Evolutionary conservation across 2,329 filamentous ascomycete species (phyloP).

Genomic region (Dactylellina drechsleri): DNA sequence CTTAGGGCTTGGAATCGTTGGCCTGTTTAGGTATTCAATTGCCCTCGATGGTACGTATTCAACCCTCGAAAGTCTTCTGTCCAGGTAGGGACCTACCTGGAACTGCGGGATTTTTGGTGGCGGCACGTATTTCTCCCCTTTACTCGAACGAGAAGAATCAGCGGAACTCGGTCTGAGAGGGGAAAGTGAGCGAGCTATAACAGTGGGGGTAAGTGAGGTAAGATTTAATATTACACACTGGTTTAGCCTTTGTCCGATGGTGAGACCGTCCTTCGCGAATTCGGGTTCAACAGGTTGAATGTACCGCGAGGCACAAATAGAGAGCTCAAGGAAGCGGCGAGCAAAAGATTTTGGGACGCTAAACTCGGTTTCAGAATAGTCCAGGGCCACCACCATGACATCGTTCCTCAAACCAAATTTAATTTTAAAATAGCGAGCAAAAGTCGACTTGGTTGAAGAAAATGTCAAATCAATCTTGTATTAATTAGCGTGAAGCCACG

Average conservation of each 20-base stretch:
- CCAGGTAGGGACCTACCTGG: conserved; percentile 7
- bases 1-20: too few relatives aligned
- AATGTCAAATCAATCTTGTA: too few relatives aligned
- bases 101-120: conserved; percentile 48
- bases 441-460: too few relatives aligned
- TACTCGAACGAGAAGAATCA: background rate
- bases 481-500: too few relatives aligned
- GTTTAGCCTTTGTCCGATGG: conserved; percentile 47
- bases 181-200: background rate
- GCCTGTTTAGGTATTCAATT: too few relatives aligned
- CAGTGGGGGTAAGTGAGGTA: conserved; percentile 24
- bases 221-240: conserved; percentile 11
- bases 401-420: background rate
- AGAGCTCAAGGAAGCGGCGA: background rate
- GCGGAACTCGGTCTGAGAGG: background rate
- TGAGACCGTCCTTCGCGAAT: conserved; percentile 17
- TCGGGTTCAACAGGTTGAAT: background rate
- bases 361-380: too few relatives aligned
- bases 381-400: too few relatives aligned
- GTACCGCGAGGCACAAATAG: background rate
- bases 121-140: conserved; percentile 1
- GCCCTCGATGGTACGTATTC: too few relatives aligned
- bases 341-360: too few relatives aligned
- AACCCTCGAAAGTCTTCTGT: too few relatives aligned
- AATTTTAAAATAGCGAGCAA: background rate